A percentile compares a stretch with the other conserved stretches of the same genome.
These are phyloP conservation scores for Ophiostoma angusticollis DNA, from an alignment of 2,329 filamentous ascomycete species.

Conservation along the genomic window DNA sequence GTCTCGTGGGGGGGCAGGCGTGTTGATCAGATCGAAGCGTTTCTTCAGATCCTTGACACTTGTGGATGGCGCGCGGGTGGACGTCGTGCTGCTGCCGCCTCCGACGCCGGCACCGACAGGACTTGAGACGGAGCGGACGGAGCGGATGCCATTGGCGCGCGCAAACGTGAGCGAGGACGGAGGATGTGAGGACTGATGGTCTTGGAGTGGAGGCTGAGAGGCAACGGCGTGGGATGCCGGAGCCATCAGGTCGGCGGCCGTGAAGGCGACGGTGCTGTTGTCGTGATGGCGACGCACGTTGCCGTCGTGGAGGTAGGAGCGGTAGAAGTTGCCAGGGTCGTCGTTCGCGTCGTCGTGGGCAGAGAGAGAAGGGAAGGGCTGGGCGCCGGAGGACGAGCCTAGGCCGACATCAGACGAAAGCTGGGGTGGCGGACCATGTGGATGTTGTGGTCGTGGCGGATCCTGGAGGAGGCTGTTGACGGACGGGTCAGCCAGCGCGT, in stretches of 20 bases:
- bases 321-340: slow-evolving; percentile 14
- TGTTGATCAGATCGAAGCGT: slow-evolving; percentile 54
- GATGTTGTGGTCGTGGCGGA: neutral
- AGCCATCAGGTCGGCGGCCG: slow-evolving; percentile 25
- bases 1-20: slow-evolving; percentile 16
- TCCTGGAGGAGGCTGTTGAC: slow-evolving; percentile 15
- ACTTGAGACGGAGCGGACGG: slow-evolving; percentile 43
- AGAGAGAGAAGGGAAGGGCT: slow-evolving; percentile 1
- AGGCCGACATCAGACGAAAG: neutral
- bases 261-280: slow-evolving; percentile 1
- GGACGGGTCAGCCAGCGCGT: slow-evolving; percentile 6
- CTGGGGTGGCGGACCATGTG: neutral
- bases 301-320: slow-evolving; percentile 7
- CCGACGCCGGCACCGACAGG: slow-evolving; percentile 29
- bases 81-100: neutral
- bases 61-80: slow-evolving; percentile 22
- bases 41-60: slow-evolving; percentile 72
- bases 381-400: neutral
- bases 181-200: slow-evolving; percentile 20
- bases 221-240: slow-evolving; percentile 25
- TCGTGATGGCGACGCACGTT: neutral
- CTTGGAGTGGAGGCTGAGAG: slow-evolving; percentile 23
- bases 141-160: slow-evolving; percentile 27
- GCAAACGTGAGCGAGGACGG: slow-evolving; percentile 26
- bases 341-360: neutral